These are phyloP conservation scores for Daphne laureola DNA, from an alignment of 441 rosid species.

Conservation along the genomic window DNA sequence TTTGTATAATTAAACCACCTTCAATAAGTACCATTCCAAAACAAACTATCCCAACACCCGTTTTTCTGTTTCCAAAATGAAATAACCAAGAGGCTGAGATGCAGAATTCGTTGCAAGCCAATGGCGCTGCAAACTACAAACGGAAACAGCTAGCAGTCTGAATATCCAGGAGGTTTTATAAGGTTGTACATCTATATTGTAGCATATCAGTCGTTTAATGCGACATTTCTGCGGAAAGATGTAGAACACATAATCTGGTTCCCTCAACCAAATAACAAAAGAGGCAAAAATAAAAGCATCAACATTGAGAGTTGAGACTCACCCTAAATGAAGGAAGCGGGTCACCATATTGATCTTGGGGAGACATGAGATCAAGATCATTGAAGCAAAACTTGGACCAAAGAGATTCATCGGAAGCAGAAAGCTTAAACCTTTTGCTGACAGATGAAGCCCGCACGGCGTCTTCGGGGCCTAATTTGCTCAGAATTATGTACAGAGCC, in stretches of 20 bases:
- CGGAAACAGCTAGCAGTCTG: not conserved
- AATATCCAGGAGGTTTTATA: not conserved
- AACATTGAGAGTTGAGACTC: not conserved
- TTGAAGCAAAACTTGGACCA: conserved; percentile 55
- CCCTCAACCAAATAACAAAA: not conserved
- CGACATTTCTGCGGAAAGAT: not conserved
- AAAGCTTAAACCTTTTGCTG: conserved; percentile 34
- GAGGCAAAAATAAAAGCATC: not conserved
- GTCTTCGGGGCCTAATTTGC: conserved; percentile 43
- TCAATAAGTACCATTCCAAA: no score
- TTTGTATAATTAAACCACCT: not conserved
- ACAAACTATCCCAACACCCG: no score
- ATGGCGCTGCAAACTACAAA: no score
- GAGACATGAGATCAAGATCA: conserved; percentile 60
- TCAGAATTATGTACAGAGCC: conserved; percentile 43
- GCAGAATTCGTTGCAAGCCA: no score
- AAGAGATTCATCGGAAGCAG: conserved; percentile 60
- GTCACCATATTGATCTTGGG: conserved; percentile 54
- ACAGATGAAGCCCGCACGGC: conserved; percentile 47
- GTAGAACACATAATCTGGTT: not conserved
- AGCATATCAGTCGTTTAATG: not conserved
- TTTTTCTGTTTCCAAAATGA: no score
- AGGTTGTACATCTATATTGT: not conserved
- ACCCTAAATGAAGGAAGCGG: conserved; percentile 73
- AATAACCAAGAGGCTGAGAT: no score